phyloP scores from a whole-genome alignment of 2,329 filamentous ascomycete genomes.

The Alternaria arbusti region DNA sequence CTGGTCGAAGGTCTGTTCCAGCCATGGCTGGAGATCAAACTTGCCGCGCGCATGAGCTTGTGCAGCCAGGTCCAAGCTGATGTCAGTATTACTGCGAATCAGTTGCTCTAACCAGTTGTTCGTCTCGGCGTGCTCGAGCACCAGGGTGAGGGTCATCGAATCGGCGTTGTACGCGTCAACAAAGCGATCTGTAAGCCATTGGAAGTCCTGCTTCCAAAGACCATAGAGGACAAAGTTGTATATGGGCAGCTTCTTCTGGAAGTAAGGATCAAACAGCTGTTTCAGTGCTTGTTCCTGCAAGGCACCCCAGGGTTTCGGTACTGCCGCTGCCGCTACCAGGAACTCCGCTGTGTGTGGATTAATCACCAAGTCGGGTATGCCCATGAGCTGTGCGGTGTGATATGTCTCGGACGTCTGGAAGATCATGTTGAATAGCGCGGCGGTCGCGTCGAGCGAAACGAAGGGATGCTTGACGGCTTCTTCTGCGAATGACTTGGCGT shows the following conservation, averaged over 20 bases:
- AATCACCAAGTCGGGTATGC: constrained; percentile 66
- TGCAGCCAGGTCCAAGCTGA: constrained; percentile 86
- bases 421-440: constrained; percentile 68
- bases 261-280: constrained; percentile 81
- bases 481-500: constrained; percentile 65
- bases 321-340: constrained; percentile 76
- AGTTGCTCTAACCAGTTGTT: constrained; percentile 86
- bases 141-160: constrained; percentile 69
- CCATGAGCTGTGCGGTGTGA: constrained; percentile 61
- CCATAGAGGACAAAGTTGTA: constrained; percentile 91
- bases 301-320: constrained; percentile 76
- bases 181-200: constrained; percentile 83
- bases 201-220: constrained; percentile 86
- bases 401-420: constrained; percentile 65
- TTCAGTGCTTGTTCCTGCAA: constrained; percentile 78
- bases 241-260: constrained; percentile 77
- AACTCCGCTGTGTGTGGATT: constrained; percentile 80
- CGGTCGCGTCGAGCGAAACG: constrained; percentile 84
- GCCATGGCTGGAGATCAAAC: constrained; percentile 84
- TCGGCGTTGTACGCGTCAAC: constrained; percentile 76
- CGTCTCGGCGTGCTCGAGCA: constrained; percentile 80
- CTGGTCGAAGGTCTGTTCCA: constrained; percentile 70
- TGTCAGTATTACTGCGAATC: constrained; percentile 77
- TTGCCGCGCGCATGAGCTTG: constrained; percentile 80
- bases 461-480: constrained; percentile 82